Conservation (phyloP, 225 moss, liverwort and hornwort genomes). For the Neckera pumila region DNA sequence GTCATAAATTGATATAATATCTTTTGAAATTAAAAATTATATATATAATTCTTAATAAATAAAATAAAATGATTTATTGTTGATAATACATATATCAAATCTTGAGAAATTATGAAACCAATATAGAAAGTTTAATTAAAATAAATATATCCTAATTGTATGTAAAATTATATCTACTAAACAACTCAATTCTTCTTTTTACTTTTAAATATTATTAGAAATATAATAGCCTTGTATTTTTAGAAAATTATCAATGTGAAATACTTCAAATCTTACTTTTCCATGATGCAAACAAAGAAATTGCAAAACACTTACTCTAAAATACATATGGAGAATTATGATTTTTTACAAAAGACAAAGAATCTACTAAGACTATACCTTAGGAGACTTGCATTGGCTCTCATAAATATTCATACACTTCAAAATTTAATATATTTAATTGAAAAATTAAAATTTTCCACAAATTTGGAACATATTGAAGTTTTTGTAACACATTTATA, state of each 20-base stretch:
- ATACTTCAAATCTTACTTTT: not conserved
- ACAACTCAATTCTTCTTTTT: rapidly evolving
- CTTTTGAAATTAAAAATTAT: no score
- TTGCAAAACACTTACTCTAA: not conserved
- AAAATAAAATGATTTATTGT: not conserved
- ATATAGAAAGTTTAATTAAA: no score
- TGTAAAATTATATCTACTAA: no score
- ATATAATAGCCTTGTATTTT: no score
- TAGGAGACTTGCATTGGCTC: rapidly evolving
- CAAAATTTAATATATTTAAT: not conserved
- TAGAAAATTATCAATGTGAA: not conserved
- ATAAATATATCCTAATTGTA: no score
- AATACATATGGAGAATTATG: not conserved
- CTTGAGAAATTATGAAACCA: not conserved
- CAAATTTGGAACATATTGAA: not conserved
- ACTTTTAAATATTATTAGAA: not conserved
- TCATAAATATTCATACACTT: not conserved
- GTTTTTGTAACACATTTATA: not conserved
- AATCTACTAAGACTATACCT: not conserved
- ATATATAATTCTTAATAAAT: not conserved
- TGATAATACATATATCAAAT: not conserved
- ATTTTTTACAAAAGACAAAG: not conserved
- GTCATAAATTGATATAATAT: not conserved
- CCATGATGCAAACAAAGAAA: not conserved
- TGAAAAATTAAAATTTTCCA: not conserved